Evolutionary conservation across 2,329 filamentous ascomycete species (phyloP).

Genomic region (Botrytis paeoniae): DNA sequence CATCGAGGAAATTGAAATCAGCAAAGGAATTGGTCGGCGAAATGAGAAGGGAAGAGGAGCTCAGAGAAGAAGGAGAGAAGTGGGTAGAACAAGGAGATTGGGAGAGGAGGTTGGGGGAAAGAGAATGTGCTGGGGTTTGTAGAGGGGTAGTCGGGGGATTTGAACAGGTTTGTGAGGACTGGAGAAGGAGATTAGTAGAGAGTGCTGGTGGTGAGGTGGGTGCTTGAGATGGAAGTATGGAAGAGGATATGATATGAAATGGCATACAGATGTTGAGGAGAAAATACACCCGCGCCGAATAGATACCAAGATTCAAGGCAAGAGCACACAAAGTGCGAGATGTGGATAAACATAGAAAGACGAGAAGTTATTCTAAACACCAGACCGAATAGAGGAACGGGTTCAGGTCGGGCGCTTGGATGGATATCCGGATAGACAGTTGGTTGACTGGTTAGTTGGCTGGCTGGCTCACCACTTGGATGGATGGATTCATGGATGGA

Average conservation of each 20-base stretch:
- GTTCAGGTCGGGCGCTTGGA: not conserved
- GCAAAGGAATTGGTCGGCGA: constrained; percentile 84
- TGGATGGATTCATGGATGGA: not conserved
- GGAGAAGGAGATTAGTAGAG: constrained; percentile 72
- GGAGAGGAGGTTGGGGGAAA: constrained; percentile 69
- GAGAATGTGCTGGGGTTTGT: constrained; percentile 82
- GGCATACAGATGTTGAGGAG: not conserved
- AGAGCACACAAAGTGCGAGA: not conserved
- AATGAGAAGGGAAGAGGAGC: constrained; percentile 77
- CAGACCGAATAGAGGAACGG: no score
- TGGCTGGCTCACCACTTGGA: not conserved
- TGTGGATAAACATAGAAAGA: not conserved
- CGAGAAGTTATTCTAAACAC: not conserved
- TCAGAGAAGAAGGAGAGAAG: constrained; percentile 74
- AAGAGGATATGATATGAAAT: not conserved
- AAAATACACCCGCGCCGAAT: not conserved
- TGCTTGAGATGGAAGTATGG: not conserved
- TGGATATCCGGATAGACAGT: constrained; percentile 3
- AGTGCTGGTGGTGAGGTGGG: constrained; percentile 42
- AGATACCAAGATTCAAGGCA: not conserved
- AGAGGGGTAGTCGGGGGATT: constrained; percentile 88
- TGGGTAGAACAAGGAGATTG: constrained; percentile 83
- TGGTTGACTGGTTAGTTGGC: not conserved
- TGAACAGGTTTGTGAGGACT: constrained; percentile 82
- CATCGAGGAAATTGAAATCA: constrained; percentile 73